Conservation (phyloP, 805 yeast species). For the Cyberlindnera euphorbiae region DNA sequence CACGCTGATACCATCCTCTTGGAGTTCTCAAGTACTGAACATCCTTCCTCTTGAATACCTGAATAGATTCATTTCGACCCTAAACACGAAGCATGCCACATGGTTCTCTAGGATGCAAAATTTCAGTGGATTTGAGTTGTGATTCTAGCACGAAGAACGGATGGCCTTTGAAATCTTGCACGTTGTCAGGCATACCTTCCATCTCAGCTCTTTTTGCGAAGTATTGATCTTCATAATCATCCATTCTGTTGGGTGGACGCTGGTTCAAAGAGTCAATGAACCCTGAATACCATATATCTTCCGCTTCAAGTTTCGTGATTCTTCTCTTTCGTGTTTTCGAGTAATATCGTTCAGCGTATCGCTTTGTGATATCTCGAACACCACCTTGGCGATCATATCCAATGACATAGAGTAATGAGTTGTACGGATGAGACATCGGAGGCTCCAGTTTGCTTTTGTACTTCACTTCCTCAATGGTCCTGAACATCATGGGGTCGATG, state of each 20-base stretch:
- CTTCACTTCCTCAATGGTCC: slow-evolving; percentile 58
- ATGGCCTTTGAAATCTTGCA: slow-evolving; percentile 81
- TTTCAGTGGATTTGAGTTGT: slow-evolving; percentile 68
- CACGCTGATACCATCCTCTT: slow-evolving; percentile 80
- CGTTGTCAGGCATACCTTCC: slow-evolving; percentile 85
- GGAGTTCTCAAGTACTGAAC: slow-evolving; percentile 66
- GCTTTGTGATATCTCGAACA: slow-evolving; percentile 76
- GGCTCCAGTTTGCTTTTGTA: slow-evolving; percentile 66
- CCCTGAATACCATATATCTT: slow-evolving; percentile 51
- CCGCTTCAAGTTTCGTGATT: slow-evolving; percentile 54
- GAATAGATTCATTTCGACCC: slow-evolving; percentile 39
- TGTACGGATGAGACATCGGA: slow-evolving; percentile 50
- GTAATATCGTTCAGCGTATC: slow-evolving; percentile 69
- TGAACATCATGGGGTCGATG: slow-evolving; percentile 70
- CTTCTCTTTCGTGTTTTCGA: slow-evolving; percentile 73
- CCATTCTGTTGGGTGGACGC: slow-evolving; percentile 20
- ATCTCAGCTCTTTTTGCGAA: slow-evolving; percentile 54
- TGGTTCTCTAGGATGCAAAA: slow-evolving; percentile 59
- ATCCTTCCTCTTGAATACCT: slow-evolving; percentile 64
- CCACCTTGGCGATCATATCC: slow-evolving; percentile 67
- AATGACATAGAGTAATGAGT: slow-evolving; percentile 66
- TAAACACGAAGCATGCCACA: slow-evolving; percentile 68
- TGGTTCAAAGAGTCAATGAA: slow-evolving; percentile 29
- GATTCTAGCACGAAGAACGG: slow-evolving; percentile 80
- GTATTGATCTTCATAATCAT: slow-evolving; percentile 52